Base-by-base conservation (phyloP, 345 rosid species). In the Syzygium grande region DNA sequence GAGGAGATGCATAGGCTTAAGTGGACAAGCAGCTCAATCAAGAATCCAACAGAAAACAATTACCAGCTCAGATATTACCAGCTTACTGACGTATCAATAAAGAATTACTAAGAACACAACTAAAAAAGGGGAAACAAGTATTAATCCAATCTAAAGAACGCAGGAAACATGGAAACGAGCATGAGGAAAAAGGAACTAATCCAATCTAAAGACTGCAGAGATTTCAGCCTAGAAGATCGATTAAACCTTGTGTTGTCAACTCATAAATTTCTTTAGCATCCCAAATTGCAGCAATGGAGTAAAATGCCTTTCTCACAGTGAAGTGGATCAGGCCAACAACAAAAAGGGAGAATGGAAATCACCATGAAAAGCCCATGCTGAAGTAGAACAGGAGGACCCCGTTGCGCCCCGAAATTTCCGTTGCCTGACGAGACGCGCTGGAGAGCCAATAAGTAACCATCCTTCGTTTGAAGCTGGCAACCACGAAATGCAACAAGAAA, bases 291-390 rank as follows among this genome's bases (percentile, higher is more conserved):
- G 41, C 80, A 68, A 34, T 19, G 80, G 80, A 68, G 80, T 17
- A 34, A 34, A 68, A 34, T 34, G 25, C 46, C 46, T 4, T 34
- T 84, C 55, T 27, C 25, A 5, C 2, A 13, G 27, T 4, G 25
- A 29, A 52, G 22, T 23, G 27, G 17, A 14, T 19, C 11, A 25
- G 49, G 27, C 16, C 27, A 43, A 14, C 11, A 30, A 22, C 30
- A 65, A 27, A 14, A 87, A 15, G 11, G 34, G 73, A 41, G 43
- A 10, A 51, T 34, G 86, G 43, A 51, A 49, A 87, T 92, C 88
- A 97, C 99, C 99, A 96, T 97, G 87, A 97, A 95, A 73, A 97
- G 93, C 78, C 98, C 99, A 89, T 97, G 99, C 59, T 91, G 96
- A 92, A 97, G 97, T 91, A 97, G 88, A 89, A 97, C 94, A 68